Evolutionary conservation across 345 rosid genomes (phyloP).

Genomic region (Eucalyptus victrix): DNA sequence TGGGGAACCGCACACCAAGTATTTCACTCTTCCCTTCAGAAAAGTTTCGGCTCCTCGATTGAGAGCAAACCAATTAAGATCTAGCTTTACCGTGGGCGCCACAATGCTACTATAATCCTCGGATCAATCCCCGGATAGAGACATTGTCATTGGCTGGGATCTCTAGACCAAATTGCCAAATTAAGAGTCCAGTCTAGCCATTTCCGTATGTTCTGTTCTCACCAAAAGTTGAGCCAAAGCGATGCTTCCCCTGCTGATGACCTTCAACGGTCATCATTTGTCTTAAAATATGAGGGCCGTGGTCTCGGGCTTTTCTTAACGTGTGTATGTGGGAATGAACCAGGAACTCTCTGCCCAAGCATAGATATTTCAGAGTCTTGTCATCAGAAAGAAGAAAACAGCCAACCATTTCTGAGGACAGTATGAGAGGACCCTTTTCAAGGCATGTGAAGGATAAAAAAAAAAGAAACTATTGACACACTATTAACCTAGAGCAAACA

Average conservation of each 20-base stretch:
- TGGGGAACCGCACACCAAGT: rapidly evolving
- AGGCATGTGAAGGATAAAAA: too few species aligned
- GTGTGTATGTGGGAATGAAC: rapidly evolving
- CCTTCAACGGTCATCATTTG: rapidly evolving
- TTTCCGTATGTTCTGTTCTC: rapidly evolving
- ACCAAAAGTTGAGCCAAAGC: too few species aligned
- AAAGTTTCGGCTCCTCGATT: too few species aligned
- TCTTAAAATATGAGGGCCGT: too few species aligned
- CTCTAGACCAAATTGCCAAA: background rate
- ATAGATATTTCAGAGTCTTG: rapidly evolving
- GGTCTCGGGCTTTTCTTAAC: rapidly evolving
- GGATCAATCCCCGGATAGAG: background rate
- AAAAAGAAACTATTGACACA: too few species aligned
- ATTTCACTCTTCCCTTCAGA: background rate
- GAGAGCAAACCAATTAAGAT: background rate
- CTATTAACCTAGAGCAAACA: too few species aligned
- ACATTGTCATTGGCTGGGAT: background rate
- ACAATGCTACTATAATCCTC: background rate
- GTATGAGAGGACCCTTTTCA: too few species aligned
- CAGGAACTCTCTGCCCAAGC: too few species aligned
- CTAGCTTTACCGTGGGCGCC: background rate
- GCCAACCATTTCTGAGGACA: too few species aligned
- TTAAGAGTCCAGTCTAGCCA: background rate
- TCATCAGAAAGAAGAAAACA: too few species aligned
- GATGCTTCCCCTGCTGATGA: too few species aligned